These are phyloP conservation scores for Harringtonia lauricola DNA, from an alignment of 2,329 filamentous ascomycete genomes.

Conservation along the genomic window DNA sequence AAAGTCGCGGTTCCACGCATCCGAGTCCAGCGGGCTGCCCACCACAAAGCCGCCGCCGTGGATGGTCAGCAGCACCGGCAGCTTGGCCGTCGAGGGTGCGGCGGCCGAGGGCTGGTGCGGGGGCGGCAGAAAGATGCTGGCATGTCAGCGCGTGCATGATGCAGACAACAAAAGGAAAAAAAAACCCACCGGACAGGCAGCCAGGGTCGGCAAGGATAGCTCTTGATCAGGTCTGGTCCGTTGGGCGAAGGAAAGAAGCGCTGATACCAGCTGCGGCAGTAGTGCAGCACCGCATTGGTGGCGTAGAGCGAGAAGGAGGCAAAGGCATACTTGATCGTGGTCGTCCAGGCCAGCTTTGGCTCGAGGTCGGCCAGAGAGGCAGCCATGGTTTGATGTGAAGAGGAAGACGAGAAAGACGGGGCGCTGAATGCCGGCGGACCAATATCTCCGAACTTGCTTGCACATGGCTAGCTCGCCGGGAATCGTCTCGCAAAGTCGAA, in stretches of 20 bases:
- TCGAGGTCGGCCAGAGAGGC: no score
- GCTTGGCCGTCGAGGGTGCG: slow-evolving; percentile 7
- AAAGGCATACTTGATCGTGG: background rate
- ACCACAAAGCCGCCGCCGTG: slow-evolving; percentile 41
- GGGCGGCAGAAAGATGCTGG: slow-evolving; percentile 29
- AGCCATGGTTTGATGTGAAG: background rate
- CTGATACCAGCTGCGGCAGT: background rate
- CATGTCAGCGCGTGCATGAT: no score
- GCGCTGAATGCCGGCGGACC: no score
- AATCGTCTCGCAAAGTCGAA: no score
- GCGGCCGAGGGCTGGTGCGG: slow-evolving; percentile 18
- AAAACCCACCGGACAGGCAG: slow-evolving; percentile 2
- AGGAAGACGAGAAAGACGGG: background rate
- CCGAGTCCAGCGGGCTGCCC: slow-evolving; percentile 30
- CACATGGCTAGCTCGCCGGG: no score
- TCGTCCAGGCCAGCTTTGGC: background rate
- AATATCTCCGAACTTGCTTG: no score
- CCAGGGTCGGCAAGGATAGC: slow-evolving; percentile 11
- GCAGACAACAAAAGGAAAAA: background rate
- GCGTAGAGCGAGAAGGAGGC: background rate
- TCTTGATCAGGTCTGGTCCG: slow-evolving; percentile 10
- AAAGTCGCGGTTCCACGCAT: slow-evolving; percentile 33
- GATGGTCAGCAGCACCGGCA: slow-evolving; percentile 35
- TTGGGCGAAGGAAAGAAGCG: background rate
- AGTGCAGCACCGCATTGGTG: slow-evolving; percentile 1